phyloP scores from a whole-genome alignment of 192 early-diverging fungal species.

The Piromyces finnis region DNA sequence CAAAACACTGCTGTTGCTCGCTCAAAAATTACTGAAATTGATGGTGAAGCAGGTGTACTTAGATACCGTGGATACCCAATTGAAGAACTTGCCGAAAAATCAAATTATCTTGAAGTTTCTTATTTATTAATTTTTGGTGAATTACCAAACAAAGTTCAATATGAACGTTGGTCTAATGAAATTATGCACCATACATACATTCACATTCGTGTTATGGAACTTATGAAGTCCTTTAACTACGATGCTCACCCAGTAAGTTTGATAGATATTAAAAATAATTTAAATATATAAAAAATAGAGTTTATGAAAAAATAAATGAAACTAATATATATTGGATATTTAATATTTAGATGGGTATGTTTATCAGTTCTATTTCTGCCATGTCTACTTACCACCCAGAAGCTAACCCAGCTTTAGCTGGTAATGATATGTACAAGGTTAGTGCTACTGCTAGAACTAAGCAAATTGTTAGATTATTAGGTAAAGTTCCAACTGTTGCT shows the following conservation, averaged over 20 bases:
- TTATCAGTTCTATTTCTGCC: constrained; percentile 36
- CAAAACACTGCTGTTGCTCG: constrained; percentile 43
- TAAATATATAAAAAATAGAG: too few relatives aligned
- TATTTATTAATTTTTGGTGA: constrained; percentile 48
- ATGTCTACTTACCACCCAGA: constrained; percentile 49
- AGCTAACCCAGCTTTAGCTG: constrained; percentile 43
- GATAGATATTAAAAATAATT: constrained; percentile 6
- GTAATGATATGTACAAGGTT: constrained; percentile 15
- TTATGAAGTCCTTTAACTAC: constrained; percentile 25
- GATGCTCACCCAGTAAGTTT: constrained; percentile 34
- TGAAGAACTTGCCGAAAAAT: constrained; percentile 44
- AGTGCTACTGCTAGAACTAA: constrained; percentile 16
- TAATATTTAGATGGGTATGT: constrained; percentile 27
- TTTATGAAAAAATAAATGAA: too few relatives aligned
- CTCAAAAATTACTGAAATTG: constrained; percentile 44
- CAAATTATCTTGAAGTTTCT: constrained; percentile 43
- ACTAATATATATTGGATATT: too few relatives aligned
- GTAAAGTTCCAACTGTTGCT: constrained; percentile 44
- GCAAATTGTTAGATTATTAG: constrained; percentile 38
- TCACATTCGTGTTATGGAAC: constrained; percentile 7
- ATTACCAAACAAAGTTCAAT: constrained; percentile 28
- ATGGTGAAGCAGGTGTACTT: constrained; percentile 45
- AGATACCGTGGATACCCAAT: constrained; percentile 43
- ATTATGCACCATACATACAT: constrained; percentile 28
- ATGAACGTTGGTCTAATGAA: constrained; percentile 18